Percentiles rank a stretch among this genome's conserved stretches.
phyloP scores from a whole-genome alignment of 2,329 filamentous ascomycete species.

The Monosporascus ibericus region DNA sequence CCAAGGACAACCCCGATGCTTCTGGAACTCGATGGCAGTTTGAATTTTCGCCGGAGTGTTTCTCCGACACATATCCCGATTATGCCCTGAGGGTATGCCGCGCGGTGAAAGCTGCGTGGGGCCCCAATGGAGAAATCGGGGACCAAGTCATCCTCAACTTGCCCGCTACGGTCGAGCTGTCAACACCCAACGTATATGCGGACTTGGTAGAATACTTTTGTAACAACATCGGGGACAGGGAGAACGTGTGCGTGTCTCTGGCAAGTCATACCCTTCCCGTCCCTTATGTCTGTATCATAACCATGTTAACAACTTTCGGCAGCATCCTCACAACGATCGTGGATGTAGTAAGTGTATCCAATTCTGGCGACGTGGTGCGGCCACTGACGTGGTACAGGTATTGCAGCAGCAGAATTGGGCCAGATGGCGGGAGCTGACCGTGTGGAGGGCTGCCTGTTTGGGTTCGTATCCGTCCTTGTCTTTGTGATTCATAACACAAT shows the following conservation, averaged over 20 bases:
- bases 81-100: neutral
- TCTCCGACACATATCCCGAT: conserved; percentile 3
- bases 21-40: conserved; percentile 2
- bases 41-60: conserved; percentile 5
- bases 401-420: conserved; percentile 86
- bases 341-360: no score
- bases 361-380: no score
- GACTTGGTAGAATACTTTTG: conserved; percentile 50
- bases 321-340: no score
- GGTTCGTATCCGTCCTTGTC: no score
- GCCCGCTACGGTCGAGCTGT: conserved; percentile 6
- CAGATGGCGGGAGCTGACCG: conserved; percentile 96
- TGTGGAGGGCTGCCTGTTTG: conserved; percentile 86
- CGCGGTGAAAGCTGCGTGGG: conserved; percentile 4
- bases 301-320: neutral
- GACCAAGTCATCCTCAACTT: conserved; percentile 3
- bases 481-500: no score
- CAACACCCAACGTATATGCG: conserved; percentile 12
- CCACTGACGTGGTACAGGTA: no score
- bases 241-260: neutral
- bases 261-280: neutral
- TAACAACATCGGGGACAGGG: conserved; percentile 5
- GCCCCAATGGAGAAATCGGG: neutral
- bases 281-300: neutral
- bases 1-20: conserved; percentile 3